Conservation (phyloP, 306 rosid species). For the Trifolium dubium region DNA sequence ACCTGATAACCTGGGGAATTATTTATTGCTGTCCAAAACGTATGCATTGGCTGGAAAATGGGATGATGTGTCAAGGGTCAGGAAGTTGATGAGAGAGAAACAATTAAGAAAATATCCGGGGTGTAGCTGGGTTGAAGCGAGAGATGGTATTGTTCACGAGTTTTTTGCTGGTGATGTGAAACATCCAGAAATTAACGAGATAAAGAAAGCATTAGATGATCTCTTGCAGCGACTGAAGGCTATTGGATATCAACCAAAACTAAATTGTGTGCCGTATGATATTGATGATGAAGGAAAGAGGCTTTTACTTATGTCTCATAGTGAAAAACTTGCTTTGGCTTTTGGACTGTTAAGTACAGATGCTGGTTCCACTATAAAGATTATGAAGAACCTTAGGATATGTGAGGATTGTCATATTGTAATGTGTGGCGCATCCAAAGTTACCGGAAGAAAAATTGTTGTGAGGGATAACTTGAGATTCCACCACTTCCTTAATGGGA, state of each 20-base stretch:
- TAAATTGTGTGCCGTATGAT: slow-evolving; percentile 62
- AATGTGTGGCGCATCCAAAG: slow-evolving; percentile 70
- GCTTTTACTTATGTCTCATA: slow-evolving; percentile 62
- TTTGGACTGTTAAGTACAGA: slow-evolving; percentile 61
- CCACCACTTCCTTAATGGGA: slow-evolving; percentile 74
- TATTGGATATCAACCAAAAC: slow-evolving; percentile 65
- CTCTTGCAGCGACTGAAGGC: slow-evolving; percentile 61
- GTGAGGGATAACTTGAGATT: slow-evolving; percentile 80
- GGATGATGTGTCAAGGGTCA: slow-evolving; percentile 72
- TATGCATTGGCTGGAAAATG: slow-evolving; percentile 78
- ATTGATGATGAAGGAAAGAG: slow-evolving; percentile 59
- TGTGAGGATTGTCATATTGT: slow-evolving; percentile 81
- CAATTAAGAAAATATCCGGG: slow-evolving; percentile 72
- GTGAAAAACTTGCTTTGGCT: slow-evolving; percentile 84
- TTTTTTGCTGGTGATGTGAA: slow-evolving; percentile 66
- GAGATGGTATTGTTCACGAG: slow-evolving; percentile 63
- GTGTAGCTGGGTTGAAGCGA: slow-evolving; percentile 80
- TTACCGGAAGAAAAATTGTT: slow-evolving; percentile 70
- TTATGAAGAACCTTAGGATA: slow-evolving; percentile 86
- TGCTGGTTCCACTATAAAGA: slow-evolving; percentile 62
- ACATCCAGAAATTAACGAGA: slow-evolving; percentile 63
- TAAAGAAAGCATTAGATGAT: slow-evolving; percentile 60
- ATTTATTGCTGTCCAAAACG: slow-evolving; percentile 68
- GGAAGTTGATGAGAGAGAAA: slow-evolving; percentile 65
- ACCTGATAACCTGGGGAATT: slow-evolving; percentile 72